phyloP scores from a whole-genome alignment of 192 early-diverging fungal species.

The Phlyctochytrium planicorne region DNA sequence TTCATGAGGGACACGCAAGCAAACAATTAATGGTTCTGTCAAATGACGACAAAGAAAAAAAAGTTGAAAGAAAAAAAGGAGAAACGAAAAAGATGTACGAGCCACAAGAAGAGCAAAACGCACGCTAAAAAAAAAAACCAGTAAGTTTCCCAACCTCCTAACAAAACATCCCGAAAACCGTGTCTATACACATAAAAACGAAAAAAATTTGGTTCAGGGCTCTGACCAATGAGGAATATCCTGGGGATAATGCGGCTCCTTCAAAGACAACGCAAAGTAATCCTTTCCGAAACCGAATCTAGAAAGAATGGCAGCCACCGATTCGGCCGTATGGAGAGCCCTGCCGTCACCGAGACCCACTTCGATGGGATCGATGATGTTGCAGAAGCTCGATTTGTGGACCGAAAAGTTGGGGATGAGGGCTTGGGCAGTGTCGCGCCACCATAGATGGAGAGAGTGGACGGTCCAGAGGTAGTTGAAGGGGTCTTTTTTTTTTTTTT shows the following conservation, averaged over 20 bases:
- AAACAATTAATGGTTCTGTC: too few species aligned
- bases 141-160: too few species aligned
- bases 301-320: constrained; percentile 6
- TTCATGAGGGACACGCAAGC: too few species aligned
- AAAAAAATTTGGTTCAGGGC: too few species aligned
- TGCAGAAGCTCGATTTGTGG: constrained; percentile 10
- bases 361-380: constrained; percentile 27
- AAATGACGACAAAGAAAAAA: too few species aligned
- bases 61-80: too few species aligned
- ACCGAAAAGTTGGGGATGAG: neutral
- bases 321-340: constrained; percentile 7
- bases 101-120: too few species aligned
- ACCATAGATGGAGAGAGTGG: constrained; percentile 24
- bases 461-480: constrained; percentile 32
- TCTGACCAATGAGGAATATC: constrained; percentile 19
- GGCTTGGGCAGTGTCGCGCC: constrained; percentile 24
- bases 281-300: constrained; percentile 6
- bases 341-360: constrained; percentile 19
- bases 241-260: constrained; percentile 27
- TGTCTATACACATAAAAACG: too few species aligned
- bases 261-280: constrained; percentile 16
- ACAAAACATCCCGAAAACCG: too few species aligned
- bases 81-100: too few species aligned
- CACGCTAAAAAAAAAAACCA: too few species aligned
- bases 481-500: neutral